Conservation (phyloP, 345 rosid species). For the Cardiospermum halicacabum region DNA sequence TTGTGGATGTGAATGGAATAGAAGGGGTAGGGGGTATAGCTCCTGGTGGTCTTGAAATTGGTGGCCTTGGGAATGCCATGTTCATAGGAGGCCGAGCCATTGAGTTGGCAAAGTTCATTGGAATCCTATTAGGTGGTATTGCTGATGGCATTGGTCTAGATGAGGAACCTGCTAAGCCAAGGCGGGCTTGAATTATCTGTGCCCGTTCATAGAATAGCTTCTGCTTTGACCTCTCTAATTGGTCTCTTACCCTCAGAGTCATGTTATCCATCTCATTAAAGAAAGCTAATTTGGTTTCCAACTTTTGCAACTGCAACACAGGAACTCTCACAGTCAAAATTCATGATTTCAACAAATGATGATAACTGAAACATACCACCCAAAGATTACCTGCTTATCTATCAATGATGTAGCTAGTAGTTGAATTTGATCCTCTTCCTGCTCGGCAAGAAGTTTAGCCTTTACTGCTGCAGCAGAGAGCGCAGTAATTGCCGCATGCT, state of each 20-base stretch:
- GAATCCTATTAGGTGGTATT: conserved; percentile 64
- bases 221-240: conserved; percentile 86
- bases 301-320: conserved; percentile 65
- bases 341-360: not conserved
- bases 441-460: conserved; percentile 78
- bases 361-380: not conserved
- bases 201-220: conserved; percentile 86
- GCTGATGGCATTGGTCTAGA: conserved; percentile 52
- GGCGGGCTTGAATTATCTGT: conserved; percentile 89
- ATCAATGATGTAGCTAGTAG: conserved; percentile 61
- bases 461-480: conserved; percentile 94
- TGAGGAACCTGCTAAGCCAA: conserved; percentile 59
- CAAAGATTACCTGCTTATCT: conserved; percentile 75
- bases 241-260: conserved; percentile 70
- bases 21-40: conserved; percentile 38
- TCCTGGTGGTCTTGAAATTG: conserved; percentile 60
- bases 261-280: conserved; percentile 74
- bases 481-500: conserved; percentile 72
- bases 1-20: conserved; percentile 38
- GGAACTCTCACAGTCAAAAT: conserved; percentile 6
- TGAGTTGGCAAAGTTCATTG: conserved; percentile 52
- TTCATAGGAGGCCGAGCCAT: conserved; percentile 64
- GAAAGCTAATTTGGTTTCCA: conserved; percentile 79
- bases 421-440: conserved; percentile 83
- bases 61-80: conserved; percentile 59